Percentiles rank a stretch among this genome's conserved stretches.
These are phyloP conservation scores for Exophiala xenobiotica DNA, from an alignment of 2,329 filamentous ascomycete species.

Conservation along the genomic window DNA sequence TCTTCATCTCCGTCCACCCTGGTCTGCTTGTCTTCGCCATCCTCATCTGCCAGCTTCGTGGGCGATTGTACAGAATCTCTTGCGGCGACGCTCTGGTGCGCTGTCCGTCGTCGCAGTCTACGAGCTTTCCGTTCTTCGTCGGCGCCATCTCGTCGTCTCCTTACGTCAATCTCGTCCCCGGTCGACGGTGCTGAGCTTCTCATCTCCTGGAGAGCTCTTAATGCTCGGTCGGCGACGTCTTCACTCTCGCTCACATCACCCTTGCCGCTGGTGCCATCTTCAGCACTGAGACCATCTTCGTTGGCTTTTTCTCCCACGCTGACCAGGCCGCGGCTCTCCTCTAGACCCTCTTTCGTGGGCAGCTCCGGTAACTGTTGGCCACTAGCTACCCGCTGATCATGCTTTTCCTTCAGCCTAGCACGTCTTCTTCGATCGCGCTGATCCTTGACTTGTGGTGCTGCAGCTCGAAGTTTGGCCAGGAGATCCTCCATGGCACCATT, in stretches of 20 bases:
- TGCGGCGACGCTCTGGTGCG: constrained; percentile 40
- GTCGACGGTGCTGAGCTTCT: constrained; percentile 55
- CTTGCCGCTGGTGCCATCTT: constrained; percentile 31
- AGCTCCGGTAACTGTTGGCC: constrained; percentile 83
- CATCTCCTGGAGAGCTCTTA: constrained; percentile 79
- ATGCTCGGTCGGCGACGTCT: constrained; percentile 82
- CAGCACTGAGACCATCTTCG: constrained; percentile 23
- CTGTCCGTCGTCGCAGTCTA: constrained; percentile 65
- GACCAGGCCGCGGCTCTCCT: constrained; percentile 46
- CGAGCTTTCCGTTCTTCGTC: constrained; percentile 73
- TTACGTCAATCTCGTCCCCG: constrained; percentile 54
- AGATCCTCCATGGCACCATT: constrained; percentile 95
- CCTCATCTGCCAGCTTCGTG: constrained; percentile 17
- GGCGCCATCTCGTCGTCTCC: constrained; percentile 69
- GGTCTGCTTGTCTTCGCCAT: constrained; percentile 7
- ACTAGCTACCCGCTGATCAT: constrained; percentile 84
- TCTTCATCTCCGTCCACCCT: constrained; percentile 15
- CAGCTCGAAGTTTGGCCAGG: constrained; percentile 89
- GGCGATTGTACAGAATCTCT: constrained; percentile 28
- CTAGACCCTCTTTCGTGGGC: constrained; percentile 54
- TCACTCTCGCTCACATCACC: constrained; percentile 54
- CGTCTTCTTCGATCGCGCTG: constrained; percentile 84
- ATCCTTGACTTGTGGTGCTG: constrained; percentile 84
- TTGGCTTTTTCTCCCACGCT: constrained; percentile 30
- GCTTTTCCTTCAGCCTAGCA: constrained; percentile 82